phyloP scores from a whole-genome alignment of 805 yeast species.

The Yarrowia sp. region DNA sequence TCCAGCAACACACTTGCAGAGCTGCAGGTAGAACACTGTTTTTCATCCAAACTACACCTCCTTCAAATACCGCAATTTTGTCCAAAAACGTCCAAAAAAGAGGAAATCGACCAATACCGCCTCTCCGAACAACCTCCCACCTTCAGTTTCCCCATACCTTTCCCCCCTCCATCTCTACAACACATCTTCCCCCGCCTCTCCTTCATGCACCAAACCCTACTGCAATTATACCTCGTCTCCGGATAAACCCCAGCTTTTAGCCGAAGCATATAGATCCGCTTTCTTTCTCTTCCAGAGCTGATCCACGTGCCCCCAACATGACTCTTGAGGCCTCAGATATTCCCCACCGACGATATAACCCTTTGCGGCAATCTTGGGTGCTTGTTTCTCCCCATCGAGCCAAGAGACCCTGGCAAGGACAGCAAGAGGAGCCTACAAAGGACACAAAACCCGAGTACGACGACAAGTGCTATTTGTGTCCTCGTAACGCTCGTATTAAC shows the following conservation, averaged over 20 bases:
- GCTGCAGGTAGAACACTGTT: no score
- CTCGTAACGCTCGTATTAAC: constrained; percentile 63
- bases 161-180: no score
- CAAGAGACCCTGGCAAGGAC: constrained; percentile 80
- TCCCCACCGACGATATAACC: constrained; percentile 68
- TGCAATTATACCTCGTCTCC: not conserved
- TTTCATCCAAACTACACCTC: no score
- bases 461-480: constrained; percentile 66
- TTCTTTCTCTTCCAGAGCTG: not conserved
- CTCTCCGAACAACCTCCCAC: no score
- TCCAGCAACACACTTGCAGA: no score
- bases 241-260: constrained; percentile 21
- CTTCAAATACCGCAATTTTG: no score
- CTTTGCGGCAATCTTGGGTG: constrained; percentile 64
- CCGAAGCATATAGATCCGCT: not conserved
- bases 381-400: constrained; percentile 74
- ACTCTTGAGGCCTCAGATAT: constrained; percentile 42
- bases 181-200: no score
- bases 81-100: no score
- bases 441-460: constrained; percentile 54
- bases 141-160: no score
- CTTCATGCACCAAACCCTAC: no score
- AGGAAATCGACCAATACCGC: no score
- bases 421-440: constrained; percentile 50
- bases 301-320: not conserved